Evolutionary conservation across 352 stramenopile species (phyloP), one percentile per base, ranked within the genome.

Genomic region (Phytophthora macrochlamydospora): DNA sequence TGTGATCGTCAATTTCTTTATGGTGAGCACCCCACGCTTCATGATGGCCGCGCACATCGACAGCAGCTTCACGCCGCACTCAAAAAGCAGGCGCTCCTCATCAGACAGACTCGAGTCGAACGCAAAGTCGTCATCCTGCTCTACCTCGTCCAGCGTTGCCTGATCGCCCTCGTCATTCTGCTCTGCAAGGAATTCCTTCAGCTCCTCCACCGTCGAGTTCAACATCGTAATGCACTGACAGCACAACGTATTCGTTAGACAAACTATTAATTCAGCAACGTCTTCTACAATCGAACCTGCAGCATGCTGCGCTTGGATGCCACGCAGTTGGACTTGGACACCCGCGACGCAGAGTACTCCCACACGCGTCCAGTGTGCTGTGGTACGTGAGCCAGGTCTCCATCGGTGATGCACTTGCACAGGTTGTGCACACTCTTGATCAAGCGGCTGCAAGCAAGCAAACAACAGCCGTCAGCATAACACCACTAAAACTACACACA

Each of bases 301-400:
- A 96, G 62, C 88, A 94, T 96, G 49, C 83, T 89, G 51, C 85
- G 83, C 71, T 94, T 94, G 29, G 87, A 93, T 7, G 88, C 85
- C 31, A 93, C 83, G 55, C 85, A 93, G 65, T 96, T 96, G 32
- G 88, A 96, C 73, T 93, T 96, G 62, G 86, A 89, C 32, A 91
- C 78, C 42, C 71, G 83, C 38, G 67, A 37, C 2, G 86, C 64
- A n/a, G 80, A 93, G 58, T 81, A 83, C 51, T 96, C 88, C 88
- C 88, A 96, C 38, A 96, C 86, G 45, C 84, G 83, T 30, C 88
- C 88, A 1, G 88, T 96, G 50, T 93, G 71, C 57, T 93, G 79
- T 7, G 88, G 85, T 13, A 96, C 65, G 2, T 71, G 75, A n/a
- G 63, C 51, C 28, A 90, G 55, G 2, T 94, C 76, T 4, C 75